Conservation (phyloP, 148 eudicot species). For the Chenopodium berlandieri region DNA sequence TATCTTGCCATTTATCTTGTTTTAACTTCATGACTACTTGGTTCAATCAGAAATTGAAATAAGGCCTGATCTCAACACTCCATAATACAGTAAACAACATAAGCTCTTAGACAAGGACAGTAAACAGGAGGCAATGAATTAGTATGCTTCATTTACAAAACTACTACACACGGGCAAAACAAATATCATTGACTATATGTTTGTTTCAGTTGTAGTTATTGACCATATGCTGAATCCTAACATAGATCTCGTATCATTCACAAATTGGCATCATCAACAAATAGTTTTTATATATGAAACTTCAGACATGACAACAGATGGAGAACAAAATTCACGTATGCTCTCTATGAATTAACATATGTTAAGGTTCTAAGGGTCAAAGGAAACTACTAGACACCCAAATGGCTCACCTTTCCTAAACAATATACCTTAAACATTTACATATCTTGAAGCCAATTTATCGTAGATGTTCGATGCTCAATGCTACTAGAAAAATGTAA, state of each 20-base stretch:
- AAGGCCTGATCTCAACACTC: background rate
- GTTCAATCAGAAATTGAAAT: background rate
- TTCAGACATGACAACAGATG: background rate
- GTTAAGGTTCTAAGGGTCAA: background rate
- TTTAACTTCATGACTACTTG: background rate
- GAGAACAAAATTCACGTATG: background rate
- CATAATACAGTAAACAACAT: background rate
- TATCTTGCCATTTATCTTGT: background rate
- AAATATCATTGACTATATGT: background rate
- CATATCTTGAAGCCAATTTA: background rate
- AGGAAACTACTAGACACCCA: background rate
- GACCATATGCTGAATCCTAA: background rate
- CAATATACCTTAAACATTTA: background rate
- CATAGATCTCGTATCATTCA: background rate
- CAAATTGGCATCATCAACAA: background rate
- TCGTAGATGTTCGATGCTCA: background rate
- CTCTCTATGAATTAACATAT: background rate
- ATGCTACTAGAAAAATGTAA: background rate
- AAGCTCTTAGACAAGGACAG: background rate
- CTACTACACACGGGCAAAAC: no score
- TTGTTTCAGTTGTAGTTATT: background rate
- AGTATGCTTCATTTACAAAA: no score
- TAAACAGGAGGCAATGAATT: no score
- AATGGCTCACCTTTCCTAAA: background rate
- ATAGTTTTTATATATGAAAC: no score